Evolutionary conservation across 192 early-diverging fungal genomes (phyloP), one percentile per base, ranked within the genome.

Genomic region (Coemansia nantahalensis): DNA sequence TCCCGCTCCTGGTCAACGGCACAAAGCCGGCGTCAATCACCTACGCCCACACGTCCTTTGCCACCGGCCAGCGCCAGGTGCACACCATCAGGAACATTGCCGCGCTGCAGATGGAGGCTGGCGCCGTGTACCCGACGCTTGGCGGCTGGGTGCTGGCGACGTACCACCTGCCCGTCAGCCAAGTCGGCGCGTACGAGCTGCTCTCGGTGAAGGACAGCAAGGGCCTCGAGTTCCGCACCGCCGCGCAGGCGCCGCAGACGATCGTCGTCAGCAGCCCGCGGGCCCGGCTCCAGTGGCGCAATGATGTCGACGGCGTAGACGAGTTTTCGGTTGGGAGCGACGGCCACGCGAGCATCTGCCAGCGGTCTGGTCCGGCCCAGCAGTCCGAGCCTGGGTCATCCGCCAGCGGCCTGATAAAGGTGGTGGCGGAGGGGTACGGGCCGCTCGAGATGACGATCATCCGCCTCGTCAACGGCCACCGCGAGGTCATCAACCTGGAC

Each of bases 1-100:
- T 78, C 8, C 75, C 75, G 19, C 45, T 78, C 17, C 50, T 78
- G 43, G 54, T 78, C 24, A 78, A 78, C 18, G 75, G 75, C 11
- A 78, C 75, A 0, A 59, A 45, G 1, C 75, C 75, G 5, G 59
- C 54, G 3, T 48, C 75, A 6, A 71, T 78, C 22, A 45, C 46
- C 5, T 78, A 71, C 34, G 56, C 60, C 18, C 53, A 56, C 47
- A 70, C 68, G 2, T 59, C 68, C 4, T 71, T 78, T 33, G 68
- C 56, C 35, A 67, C 67, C 0, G 75, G 68, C 13, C 55, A 60
- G 35, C 41, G 48, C 18, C 63, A 67, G 53, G 14, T 66, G 10
- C 56, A 51, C 37, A 38, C 63, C 5, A 54, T 71, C 33, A 59
- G 44, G 45, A 51, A 60, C 37, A 45, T 56, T 0, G 49, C 53